phyloP scores from a whole-genome alignment of 371 early-diverging fungal species.

The Mortierella sp. region DNA sequence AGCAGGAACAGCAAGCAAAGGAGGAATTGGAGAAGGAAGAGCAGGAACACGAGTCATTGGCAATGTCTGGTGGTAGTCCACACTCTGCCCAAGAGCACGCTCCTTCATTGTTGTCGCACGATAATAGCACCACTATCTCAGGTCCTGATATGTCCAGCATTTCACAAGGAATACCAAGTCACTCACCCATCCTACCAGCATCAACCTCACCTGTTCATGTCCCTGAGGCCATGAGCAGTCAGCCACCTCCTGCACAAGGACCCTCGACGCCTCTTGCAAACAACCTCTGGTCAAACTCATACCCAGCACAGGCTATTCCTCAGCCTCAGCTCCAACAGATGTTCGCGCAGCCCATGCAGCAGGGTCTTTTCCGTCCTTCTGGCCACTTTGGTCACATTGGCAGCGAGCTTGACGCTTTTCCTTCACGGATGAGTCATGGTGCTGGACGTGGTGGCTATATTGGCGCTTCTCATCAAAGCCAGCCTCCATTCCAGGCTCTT shows the following conservation, averaged over 20 bases:
- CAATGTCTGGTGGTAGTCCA: slow-evolving; percentile 2
- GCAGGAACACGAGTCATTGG: slow-evolving; percentile 18
- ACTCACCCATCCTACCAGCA: slow-evolving; percentile 20
- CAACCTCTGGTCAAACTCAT: slow-evolving; percentile 35
- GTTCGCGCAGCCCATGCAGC: slow-evolving; percentile 37
- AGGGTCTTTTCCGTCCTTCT: slow-evolving; percentile 33
- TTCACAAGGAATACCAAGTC: slow-evolving; percentile 10
- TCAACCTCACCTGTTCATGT: slow-evolving; percentile 16
- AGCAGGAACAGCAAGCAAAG: slow-evolving; percentile 56
- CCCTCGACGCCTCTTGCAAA: slow-evolving; percentile 11
- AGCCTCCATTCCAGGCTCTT: slow-evolving; percentile 13
- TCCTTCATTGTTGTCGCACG: neutral
- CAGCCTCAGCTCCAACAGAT: slow-evolving; percentile 34
- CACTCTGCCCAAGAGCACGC: neutral
- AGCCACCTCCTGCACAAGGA: slow-evolving; percentile 17
- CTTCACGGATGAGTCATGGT: slow-evolving; percentile 18
- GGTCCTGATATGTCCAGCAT: neutral
- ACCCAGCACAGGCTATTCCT: slow-evolving; percentile 28
- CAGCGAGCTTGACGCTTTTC: slow-evolving; percentile 25
- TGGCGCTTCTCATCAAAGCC: slow-evolving; percentile 23
- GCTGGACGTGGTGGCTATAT: slow-evolving; percentile 31
- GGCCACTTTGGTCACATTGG: slow-evolving; percentile 42
- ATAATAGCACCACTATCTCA: neutral
- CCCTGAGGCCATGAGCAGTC: slow-evolving; percentile 5
- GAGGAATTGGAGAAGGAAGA: slow-evolving; percentile 41